Evolutionary conservation across 2,329 filamentous ascomycete species (phyloP).

Genomic region (Paracorniculantispora psalliotae): DNA sequence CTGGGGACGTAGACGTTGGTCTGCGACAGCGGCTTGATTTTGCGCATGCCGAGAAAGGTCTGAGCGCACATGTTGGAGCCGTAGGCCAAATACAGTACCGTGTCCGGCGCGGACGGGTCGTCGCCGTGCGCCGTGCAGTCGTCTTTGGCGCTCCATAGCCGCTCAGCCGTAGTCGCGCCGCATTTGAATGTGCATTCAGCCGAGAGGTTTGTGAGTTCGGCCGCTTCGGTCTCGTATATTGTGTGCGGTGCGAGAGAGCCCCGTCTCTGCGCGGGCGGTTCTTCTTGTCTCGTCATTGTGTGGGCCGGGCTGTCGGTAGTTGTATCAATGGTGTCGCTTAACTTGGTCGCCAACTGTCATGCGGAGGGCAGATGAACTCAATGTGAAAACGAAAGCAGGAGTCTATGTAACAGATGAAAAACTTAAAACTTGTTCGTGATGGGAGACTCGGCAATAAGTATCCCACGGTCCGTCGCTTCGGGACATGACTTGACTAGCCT

Average conservation of each 20-base stretch:
- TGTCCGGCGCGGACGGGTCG: constrained; percentile 29
- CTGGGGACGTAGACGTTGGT: constrained; percentile 78
- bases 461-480: constrained; percentile 13
- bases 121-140: constrained; percentile 15
- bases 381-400: too few species aligned
- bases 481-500: constrained; percentile 22
- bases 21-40: constrained; percentile 75
- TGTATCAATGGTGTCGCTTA: neutral
- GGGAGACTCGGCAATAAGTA: neutral
- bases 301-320: neutral
- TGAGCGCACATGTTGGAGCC: constrained; percentile 81
- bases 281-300: constrained; percentile 4
- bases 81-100: constrained; percentile 79
- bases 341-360: neutral
- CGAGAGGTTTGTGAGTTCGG: constrained; percentile 13
- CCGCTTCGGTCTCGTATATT: constrained; percentile 22
- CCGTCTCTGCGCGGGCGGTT: neutral
- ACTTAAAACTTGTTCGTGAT: neutral
- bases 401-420: neutral
- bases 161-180: constrained; percentile 25
- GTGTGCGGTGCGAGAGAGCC: constrained; percentile 12
- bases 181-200: constrained; percentile 25
- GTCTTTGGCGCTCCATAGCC: constrained; percentile 27
- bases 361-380: neutral
- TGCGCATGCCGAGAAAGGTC: constrained; percentile 73